Conservation (phyloP, 2,329 filamentous ascomycete species). For the Ophioceras dolichostomum region DNA sequence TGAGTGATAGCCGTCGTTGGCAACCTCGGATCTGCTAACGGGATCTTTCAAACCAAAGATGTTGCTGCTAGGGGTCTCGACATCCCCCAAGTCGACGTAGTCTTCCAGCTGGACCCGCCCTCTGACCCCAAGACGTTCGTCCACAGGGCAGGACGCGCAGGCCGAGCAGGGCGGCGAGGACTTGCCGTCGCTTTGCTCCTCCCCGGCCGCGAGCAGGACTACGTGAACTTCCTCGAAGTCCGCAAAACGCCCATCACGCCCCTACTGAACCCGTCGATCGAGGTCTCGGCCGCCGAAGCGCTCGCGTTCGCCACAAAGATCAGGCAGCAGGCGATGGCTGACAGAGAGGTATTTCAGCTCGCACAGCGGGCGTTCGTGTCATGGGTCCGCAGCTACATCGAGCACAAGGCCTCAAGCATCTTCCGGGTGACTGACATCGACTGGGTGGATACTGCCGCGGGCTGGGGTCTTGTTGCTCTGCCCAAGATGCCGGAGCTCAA, state of each 20-base stretch:
- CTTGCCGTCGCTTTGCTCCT: conserved; percentile 78
- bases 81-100: conserved; percentile 82
- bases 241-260: conserved; percentile 71
- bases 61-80: conserved; percentile 83
- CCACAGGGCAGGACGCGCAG: conserved; percentile 81
- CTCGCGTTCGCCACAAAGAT: conserved; percentile 17
- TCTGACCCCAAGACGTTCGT: conserved; percentile 92
- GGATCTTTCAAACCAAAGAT: conserved; percentile 44
- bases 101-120: conserved; percentile 73
- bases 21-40: no score
- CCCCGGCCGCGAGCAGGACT: conserved; percentile 78
- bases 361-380: conserved; percentile 86
- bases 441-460: conserved; percentile 69
- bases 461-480: conserved; percentile 77
- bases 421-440: conserved; percentile 74
- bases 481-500: conserved; percentile 90
- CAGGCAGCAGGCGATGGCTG: conserved; percentile 28
- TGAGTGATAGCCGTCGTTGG: no score
- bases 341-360: conserved; percentile 69
- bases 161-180: conserved; percentile 76
- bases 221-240: conserved; percentile 74
- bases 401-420: conserved; percentile 83
- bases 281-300: conserved; percentile 50
- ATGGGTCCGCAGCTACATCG: conserved; percentile 84
- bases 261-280: conserved; percentile 43